Conservation (phyloP, 2,329 filamentous ascomycete species). For the Hymenoscyphus salicellus region DNA sequence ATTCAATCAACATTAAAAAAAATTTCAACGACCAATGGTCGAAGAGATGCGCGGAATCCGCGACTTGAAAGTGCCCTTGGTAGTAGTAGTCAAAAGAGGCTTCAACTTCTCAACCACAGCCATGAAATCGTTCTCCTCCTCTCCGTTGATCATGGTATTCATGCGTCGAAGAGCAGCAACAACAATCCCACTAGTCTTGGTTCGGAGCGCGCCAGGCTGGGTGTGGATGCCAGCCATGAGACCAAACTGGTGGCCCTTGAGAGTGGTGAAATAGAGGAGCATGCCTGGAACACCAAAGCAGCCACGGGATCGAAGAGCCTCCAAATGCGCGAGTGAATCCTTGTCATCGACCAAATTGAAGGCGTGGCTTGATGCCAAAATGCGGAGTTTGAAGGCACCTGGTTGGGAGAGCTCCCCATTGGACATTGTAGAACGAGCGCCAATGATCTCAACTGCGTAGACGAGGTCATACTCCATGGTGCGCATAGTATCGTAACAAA, state of each 20-base stretch:
- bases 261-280: not conserved
- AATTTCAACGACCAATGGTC: not conserved
- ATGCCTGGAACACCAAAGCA: constrained; percentile 9
- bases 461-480: constrained; percentile 33
- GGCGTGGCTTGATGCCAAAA: constrained; percentile 32
- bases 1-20: not conserved
- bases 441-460: constrained; percentile 27
- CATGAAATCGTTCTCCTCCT: not conserved
- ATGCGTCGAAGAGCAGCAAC: constrained; percentile 19
- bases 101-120: constrained; percentile 12
- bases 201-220: constrained; percentile 4
- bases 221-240: constrained; percentile 14
- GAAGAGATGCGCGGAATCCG: not conserved
- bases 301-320: constrained; percentile 25
- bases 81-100: not conserved
- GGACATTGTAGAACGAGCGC: constrained; percentile 19
- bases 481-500: constrained; percentile 29
- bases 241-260: constrained; percentile 14
- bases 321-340: constrained; percentile 26
- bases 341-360: constrained; percentile 21
- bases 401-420: constrained; percentile 21
- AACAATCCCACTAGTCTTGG: constrained; percentile 20
- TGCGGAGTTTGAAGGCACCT: constrained; percentile 25
- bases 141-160: not conserved
- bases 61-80: not conserved